A percentile compares a stretch with the other conserved stretches of the same genome.
These are phyloP conservation scores for Suillus lakei DNA, from an alignment of 768 basidiomycete genomes.

Conservation along the genomic window DNA sequence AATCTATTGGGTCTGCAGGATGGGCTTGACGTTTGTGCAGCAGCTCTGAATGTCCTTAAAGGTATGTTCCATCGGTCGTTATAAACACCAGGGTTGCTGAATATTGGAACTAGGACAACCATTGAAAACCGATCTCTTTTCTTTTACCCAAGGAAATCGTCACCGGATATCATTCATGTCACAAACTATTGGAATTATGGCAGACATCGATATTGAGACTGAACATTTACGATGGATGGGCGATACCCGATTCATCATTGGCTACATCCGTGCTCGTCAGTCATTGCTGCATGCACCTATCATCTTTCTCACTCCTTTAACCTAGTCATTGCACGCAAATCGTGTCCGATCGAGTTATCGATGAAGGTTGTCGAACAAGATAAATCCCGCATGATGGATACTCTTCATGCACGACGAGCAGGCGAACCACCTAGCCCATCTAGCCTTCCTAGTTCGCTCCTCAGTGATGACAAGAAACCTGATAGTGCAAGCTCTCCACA, in stretches of 20 bases:
- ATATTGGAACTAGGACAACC: slow-evolving; percentile 54
- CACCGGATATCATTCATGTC: slow-evolving; percentile 80
- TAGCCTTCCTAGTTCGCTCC: slow-evolving; percentile 12
- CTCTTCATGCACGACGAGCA: slow-evolving; percentile 45
- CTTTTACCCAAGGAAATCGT: slow-evolving; percentile 69
- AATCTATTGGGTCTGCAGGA: slow-evolving; percentile 74
- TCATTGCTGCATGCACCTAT: slow-evolving; percentile 6
- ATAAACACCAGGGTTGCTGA: slow-evolving; percentile 5
- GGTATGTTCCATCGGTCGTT: slow-evolving; percentile 42
- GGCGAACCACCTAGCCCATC: slow-evolving; percentile 17
- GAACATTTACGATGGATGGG: slow-evolving; percentile 90
- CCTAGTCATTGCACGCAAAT: slow-evolving; percentile 60
- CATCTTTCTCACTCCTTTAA: neutral
- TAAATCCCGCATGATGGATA: slow-evolving; percentile 71
- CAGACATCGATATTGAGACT: slow-evolving; percentile 83
- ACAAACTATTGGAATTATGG: slow-evolving; percentile 83
- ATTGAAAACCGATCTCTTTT: slow-evolving; percentile 79
- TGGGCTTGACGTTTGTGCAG: slow-evolving; percentile 72
- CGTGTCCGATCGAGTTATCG: slow-evolving; percentile 72
- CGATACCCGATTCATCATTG: slow-evolving; percentile 74
- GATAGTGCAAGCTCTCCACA: slow-evolving; percentile 40
- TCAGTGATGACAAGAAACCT: slow-evolving; percentile 17
- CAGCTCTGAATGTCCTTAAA: slow-evolving; percentile 81
- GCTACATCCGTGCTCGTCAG: slow-evolving; percentile 72
- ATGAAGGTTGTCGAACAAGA: slow-evolving; percentile 73